phyloP scores from a whole-genome alignment of 306 rosid genomes.

The Styphnolobium japonicum region DNA sequence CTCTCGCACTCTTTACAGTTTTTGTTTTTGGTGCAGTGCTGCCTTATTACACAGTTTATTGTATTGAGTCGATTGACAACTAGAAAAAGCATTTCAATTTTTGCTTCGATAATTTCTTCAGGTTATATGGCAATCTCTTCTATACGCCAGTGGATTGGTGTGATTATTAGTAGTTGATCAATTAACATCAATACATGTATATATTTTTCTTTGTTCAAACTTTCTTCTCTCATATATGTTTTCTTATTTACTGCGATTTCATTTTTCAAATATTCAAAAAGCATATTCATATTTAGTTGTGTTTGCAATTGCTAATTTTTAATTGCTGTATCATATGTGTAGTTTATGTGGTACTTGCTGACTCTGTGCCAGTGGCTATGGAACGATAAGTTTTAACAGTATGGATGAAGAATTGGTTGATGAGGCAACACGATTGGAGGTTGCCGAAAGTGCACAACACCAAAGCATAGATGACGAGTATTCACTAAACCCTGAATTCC shows the following conservation, averaged over 20 bases:
- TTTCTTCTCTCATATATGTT: not conserved
- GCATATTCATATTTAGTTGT: not conserved
- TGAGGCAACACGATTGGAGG: conserved; percentile 36
- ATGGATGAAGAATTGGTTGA: conserved; percentile 63
- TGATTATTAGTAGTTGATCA: not conserved
- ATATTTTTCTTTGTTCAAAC: not conserved
- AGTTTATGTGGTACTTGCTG: conserved; percentile 17
- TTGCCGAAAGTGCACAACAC: conserved; percentile 41
- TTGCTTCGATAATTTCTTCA: not conserved
- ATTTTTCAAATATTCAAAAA: not conserved
- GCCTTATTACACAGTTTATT: no score
- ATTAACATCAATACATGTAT: not conserved
- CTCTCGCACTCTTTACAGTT: no score
- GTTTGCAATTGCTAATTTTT: not conserved
- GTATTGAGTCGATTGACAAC: no score
- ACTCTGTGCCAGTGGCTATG: conserved; percentile 24
- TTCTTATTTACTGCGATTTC: not conserved
- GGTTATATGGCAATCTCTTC: not conserved
- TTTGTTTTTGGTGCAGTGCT: no score
- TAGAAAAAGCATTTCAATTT: not conserved
- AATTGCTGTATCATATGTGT: not conserved
- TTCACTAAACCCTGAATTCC: conserved; percentile 36
- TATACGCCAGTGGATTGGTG: not conserved
- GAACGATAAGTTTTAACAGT: conserved; percentile 18
- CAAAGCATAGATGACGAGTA: conserved; percentile 46